phyloP scores from a whole-genome alignment of 805 yeast genomes.

The Saturnispora saitoi region DNA sequence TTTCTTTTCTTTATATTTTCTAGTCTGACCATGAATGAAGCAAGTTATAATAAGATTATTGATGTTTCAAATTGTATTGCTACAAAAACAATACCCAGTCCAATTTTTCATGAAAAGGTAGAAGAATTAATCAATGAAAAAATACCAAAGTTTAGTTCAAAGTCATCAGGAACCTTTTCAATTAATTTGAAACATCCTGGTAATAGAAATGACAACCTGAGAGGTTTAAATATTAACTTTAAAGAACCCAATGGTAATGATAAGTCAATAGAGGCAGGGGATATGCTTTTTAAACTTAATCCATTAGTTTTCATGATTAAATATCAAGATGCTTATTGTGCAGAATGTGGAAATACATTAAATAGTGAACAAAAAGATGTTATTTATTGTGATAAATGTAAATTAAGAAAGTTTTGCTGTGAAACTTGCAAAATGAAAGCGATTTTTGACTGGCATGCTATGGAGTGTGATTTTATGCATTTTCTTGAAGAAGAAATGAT shows the following conservation, averaged over 20 bases:
- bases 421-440: constrained; percentile 5
- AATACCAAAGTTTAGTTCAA: too few species aligned
- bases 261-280: not conserved
- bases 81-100: not conserved
- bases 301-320: constrained; percentile 10
- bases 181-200: too few species aligned
- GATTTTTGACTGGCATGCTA: constrained; percentile 6
- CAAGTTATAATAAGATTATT: not conserved
- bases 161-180: too few species aligned
- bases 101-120: not conserved
- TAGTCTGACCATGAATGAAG: not conserved
- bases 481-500: constrained; percentile 3
- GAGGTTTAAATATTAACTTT: too few species aligned
- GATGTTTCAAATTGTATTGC: not conserved
- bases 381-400: constrained; percentile 3
- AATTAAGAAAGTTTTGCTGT: constrained; percentile 5
- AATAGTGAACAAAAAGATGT: not conserved
- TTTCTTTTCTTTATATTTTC: too few species aligned
- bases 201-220: too few species aligned
- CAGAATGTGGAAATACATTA: constrained; percentile 7
- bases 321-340: constrained; percentile 6
- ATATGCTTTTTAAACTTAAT: constrained; percentile 4
- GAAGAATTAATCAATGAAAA: too few species aligned
- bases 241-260: too few species aligned
- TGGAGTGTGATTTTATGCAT: constrained; percentile 9